Conservation (phyloP, 371 early-diverging fungal species). For the Haplosporangium sp. region DNA sequence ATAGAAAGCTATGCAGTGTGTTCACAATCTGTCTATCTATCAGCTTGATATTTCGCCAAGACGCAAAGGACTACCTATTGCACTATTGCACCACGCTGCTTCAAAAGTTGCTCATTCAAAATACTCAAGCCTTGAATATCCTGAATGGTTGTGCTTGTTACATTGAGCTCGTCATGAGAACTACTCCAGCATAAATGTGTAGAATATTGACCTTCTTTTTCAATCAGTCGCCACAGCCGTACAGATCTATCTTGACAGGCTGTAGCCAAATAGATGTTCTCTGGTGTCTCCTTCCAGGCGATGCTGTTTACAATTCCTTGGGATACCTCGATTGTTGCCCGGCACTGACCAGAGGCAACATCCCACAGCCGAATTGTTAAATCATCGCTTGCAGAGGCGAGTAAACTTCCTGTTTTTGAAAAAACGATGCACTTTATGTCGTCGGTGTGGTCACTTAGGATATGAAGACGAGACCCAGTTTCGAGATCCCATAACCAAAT, state of each 20-base stretch:
- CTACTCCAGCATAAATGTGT: background rate
- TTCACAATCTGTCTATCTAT: no score
- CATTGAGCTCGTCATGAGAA: background rate
- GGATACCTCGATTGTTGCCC: background rate
- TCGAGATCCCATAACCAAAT: background rate
- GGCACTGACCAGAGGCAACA: background rate
- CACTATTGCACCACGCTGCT: conserved; percentile 6
- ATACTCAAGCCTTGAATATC: conserved; percentile 10
- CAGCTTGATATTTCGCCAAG: no score
- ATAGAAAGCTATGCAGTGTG: no score
- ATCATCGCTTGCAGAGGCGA: background rate
- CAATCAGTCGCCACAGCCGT: background rate
- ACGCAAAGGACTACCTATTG: background rate
- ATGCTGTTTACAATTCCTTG: background rate
- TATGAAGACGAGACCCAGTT: background rate
- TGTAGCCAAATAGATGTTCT: background rate
- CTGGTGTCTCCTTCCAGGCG: background rate
- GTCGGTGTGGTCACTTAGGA: background rate
- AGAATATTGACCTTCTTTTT: background rate
- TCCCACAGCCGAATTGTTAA: background rate
- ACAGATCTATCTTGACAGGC: background rate
- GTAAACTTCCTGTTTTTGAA: background rate
- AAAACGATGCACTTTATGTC: background rate
- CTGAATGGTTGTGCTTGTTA: background rate
- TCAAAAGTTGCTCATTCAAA: conserved; percentile 6